Percentiles rank a stretch among this genome's conserved stretches.
Evolutionary conservation across 164 flowering plant species (phyloP).

Genomic region (Chimonanthus salicifolius): DNA sequence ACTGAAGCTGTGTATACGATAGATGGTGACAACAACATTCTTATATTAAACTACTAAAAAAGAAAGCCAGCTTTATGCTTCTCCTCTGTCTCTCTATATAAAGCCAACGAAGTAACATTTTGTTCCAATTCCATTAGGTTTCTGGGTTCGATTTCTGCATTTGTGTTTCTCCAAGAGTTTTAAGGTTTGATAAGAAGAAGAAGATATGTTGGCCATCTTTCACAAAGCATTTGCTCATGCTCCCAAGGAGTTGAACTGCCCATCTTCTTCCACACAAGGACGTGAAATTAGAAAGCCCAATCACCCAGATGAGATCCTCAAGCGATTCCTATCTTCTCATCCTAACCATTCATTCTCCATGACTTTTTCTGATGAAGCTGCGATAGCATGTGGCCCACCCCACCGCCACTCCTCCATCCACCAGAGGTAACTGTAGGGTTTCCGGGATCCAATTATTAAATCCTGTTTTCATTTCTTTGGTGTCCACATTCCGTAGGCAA

Average conservation of each 20-base stretch:
- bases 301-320: constrained; percentile 63
- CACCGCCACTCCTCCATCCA: constrained; percentile 20
- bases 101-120: not conserved
- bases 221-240: constrained; percentile 72
- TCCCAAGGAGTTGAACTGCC: constrained; percentile 85
- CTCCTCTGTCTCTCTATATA: too few species aligned
- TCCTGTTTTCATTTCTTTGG: not conserved
- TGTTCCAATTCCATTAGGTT: not conserved
- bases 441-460: not conserved
- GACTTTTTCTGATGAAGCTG: constrained; percentile 51
- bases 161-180: too few species aligned
- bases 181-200: not conserved
- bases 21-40: too few species aligned
- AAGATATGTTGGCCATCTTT: constrained; percentile 79
- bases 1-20: too few species aligned
- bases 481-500: too few species aligned
- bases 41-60: too few species aligned
- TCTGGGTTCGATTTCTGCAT: not conserved
- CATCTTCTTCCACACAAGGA: constrained; percentile 32
- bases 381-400: constrained; percentile 52
- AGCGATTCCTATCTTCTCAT: constrained; percentile 45
- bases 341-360: constrained; percentile 52
- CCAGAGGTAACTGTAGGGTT: constrained; percentile 26
- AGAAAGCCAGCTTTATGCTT: too few species aligned
- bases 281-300: constrained; percentile 30